Evolutionary conservation across 2,329 filamentous ascomycete genomes (phyloP).

Genomic region (Fusarium proliferatum): DNA sequence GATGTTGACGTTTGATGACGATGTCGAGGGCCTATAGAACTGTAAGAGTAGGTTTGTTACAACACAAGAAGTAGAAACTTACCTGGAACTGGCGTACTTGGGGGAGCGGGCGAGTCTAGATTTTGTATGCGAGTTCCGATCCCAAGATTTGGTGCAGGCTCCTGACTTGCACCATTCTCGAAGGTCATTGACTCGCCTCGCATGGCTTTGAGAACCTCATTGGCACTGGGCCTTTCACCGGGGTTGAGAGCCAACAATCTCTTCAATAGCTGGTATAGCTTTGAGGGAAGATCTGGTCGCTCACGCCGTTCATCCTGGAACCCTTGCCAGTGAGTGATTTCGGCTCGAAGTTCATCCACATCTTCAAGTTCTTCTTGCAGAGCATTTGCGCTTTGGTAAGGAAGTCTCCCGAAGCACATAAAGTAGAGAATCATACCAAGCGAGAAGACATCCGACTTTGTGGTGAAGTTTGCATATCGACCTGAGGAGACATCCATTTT

Average conservation of each 20-base stretch:
- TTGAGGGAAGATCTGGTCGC: conserved; percentile 84
- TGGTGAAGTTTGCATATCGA: conserved; percentile 90
- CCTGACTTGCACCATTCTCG: conserved; percentile 54
- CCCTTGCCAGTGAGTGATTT: conserved; percentile 89
- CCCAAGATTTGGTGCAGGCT: conserved; percentile 53
- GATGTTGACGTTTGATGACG: conserved; percentile 32
- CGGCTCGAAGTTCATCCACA: conserved; percentile 82
- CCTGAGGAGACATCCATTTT: conserved; percentile 73
- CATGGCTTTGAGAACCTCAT: conserved; percentile 84
- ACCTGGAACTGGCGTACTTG: conserved; percentile 62
- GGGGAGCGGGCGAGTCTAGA: conserved; percentile 64
- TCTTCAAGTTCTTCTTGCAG: conserved; percentile 94
- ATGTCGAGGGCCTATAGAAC: conserved; percentile 47
- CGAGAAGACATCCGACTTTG: conserved; percentile 98
- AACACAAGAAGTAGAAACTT: conserved; percentile 21
- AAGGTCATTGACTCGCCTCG: conserved; percentile 69
- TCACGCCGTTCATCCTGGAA: conserved; percentile 81
- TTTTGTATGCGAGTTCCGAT: conserved; percentile 64
- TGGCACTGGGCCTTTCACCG: conserved; percentile 80
- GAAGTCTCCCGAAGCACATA: conserved; percentile 91
- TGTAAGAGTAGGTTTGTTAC: conserved; percentile 47
- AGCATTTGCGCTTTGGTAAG: conserved; percentile 85
- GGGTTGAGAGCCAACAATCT: conserved; percentile 83
- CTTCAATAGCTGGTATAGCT: conserved; percentile 87
- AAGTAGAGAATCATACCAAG: conserved; percentile 99